Evolutionary conservation across 495 filamentous ascomycete species (phyloP), one percentile per base, ranked within the genome.

Genomic region (Apodospora peruviana): DNA sequence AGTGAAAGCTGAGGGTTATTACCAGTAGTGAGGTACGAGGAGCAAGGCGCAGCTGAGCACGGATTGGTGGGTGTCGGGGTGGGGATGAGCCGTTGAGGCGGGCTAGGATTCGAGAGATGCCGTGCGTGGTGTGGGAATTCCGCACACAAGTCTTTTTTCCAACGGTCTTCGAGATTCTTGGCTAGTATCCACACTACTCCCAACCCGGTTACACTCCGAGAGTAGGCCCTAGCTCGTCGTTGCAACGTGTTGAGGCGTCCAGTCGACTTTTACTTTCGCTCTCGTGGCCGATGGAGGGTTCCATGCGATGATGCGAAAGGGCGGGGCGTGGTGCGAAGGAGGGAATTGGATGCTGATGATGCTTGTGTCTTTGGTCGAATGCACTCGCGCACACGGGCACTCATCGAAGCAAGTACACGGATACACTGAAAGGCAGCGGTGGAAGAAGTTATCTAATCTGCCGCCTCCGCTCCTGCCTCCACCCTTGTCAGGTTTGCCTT

Each of bases 161-260:
- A 64, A 64, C 61, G 60, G 58, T 55, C 20, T 35, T 46, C 29
- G 8, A n/a, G 25, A 3, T 11, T 37, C 44, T 46, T 35, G 19
- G 44, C 32, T 4, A 35, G 32, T 38, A 32, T 34, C 12, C 19
- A 37, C 18, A 47, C 62, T 55, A 59, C 10, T 21, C 60, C 50
- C 19, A 39, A 25, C 45, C 40, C 27, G 55, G 62, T 39, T 50
- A 66, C 57, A 52, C 51, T 51, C 51, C 59, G 50, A 55, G 44
- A 47, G 19, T n/a, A n/a, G 22, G 36, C 53, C 56, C 45, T 40
- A 34, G 49, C 54, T 47, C 25, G 35, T 36, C 20, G 47, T 52
- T 43, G 20, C 51, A 23, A 47, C 44, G 51, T 52, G 4, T n/a
- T 47, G 52, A 58, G 49, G 53, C 53, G 48, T 55, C 57, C 57